Evolutionary conservation across 2,329 filamentous ascomycete genomes (phyloP), one percentile per base, ranked within the genome.

Genomic region (Cryphonectria parasitica): DNA sequence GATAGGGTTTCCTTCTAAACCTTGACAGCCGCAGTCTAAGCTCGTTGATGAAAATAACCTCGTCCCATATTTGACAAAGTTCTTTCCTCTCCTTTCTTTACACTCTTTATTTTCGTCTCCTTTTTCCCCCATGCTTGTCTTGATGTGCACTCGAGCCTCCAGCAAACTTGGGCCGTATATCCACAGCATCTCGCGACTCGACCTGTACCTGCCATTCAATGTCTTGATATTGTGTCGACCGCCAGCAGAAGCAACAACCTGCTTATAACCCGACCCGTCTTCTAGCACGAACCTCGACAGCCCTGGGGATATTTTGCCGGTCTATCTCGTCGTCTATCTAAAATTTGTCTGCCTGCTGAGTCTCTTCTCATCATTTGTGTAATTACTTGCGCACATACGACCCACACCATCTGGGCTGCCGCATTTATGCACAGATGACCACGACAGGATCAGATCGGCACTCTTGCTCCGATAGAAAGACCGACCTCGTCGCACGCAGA

Each of bases 11-110:
- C 4, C 28, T 58, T 17, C 54, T 58, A 13, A 31, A 19, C 25
- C 54, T 58, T 58, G 25, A 56, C 25, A 28, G 54, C 13, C 54
- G 54, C 54, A 58, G 54, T 58, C 28, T 58, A 31, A 31, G 25
- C 28, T 58, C 13, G 28, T 31, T 19, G 58, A 22, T 11, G n/a
- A 62, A 62, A 62, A 62, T 39, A 62, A 64, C 39, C n/a, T 64
- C 61, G 39, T 41, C 36, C 61, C 61, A 64, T 64, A 49, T 25
- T 43, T 45, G 61, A 64, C 61, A 28, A 64, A 8, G 1, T 22
- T 7, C 22, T 22, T n/a, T 7, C 45, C 45, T 28, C 22, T 45
- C 22, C 22, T 22, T 31, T 31, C 25, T 64, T 39, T 5, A 39
- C 10, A 31, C 3, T 31, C 39, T n/a, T 28, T 63, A 28, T 63